Evolutionary conservation across 352 stramenopile genomes (phyloP).

Genomic region (Aphanomyces euteiches): DNA sequence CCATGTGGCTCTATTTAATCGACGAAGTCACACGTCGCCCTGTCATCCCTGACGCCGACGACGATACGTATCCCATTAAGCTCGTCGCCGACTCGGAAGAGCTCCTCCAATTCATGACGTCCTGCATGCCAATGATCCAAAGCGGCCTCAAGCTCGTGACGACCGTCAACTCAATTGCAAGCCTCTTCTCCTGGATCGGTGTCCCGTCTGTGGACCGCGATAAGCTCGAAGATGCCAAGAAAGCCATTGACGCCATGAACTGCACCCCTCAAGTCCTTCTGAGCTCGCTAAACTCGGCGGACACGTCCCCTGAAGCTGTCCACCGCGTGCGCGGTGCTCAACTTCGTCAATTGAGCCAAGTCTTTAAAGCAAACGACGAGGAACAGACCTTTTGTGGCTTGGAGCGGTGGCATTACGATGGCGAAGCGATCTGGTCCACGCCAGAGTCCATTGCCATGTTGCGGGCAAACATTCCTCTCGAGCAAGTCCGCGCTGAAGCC

Average conservation of each 20-base stretch:
- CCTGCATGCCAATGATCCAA: slow-evolving; percentile 9
- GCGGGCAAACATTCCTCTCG: not conserved
- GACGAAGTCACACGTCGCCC: slow-evolving; percentile 6
- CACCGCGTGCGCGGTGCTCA: not conserved
- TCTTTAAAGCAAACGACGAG: not conserved
- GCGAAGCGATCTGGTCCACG: not conserved
- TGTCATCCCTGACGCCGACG: not conserved
- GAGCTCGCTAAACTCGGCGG: not conserved
- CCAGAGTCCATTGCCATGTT: not conserved
- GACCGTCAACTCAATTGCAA: not conserved
- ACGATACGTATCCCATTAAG: slow-evolving; percentile 4
- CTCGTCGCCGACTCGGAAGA: slow-evolving; percentile 1
- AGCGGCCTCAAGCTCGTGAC: not conserved
- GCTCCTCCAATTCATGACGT: not conserved
- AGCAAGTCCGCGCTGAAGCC: not conserved
- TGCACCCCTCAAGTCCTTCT: not conserved
- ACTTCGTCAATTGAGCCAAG: not conserved
- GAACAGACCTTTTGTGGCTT: not conserved
- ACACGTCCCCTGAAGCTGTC: not conserved
- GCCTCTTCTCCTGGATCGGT: not conserved
- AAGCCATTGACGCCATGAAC: not conserved
- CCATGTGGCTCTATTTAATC: slow-evolving; percentile 11
- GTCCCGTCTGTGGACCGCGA: not conserved
- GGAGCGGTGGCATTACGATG: slow-evolving; percentile 1
- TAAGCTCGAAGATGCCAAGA: not conserved